Conservation (phyloP, 2,329 filamentous ascomycete species). For the Talaromyces amestolkiae region DNA sequence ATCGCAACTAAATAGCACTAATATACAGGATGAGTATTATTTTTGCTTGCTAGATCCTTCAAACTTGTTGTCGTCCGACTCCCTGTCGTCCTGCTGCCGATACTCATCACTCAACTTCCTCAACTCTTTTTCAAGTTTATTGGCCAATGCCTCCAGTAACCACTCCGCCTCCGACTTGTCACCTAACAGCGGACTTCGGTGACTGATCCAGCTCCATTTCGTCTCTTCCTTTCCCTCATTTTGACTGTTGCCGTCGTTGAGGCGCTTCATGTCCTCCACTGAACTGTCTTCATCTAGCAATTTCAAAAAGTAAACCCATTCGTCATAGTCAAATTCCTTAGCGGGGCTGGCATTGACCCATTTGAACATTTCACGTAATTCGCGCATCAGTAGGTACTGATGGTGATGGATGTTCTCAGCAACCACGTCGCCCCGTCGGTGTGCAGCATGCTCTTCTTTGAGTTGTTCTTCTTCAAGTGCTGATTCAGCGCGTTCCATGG, state of each 20-base stretch:
- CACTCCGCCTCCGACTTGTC: slow-evolving; percentile 45
- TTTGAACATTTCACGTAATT: slow-evolving; percentile 40
- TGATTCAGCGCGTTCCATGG: slow-evolving; percentile 28
- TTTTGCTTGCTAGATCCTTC: not conserved
- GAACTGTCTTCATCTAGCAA: slow-evolving; percentile 48
- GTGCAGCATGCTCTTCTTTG: slow-evolving; percentile 41
- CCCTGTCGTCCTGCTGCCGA: not conserved
- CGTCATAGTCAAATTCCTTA: slow-evolving; percentile 40
- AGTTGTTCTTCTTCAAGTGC: slow-evolving; percentile 46
- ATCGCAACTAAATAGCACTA: not conserved
- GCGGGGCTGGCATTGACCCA: slow-evolving; percentile 33
- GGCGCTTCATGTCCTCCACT: slow-evolving; percentile 28
- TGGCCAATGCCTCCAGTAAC: slow-evolving; percentile 41
- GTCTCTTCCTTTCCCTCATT: not conserved
- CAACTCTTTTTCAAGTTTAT: slow-evolving; percentile 40
- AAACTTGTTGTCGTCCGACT: not conserved
- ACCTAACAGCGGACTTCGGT: slow-evolving; percentile 39
- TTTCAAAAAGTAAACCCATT: slow-evolving; percentile 51
- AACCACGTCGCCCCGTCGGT: slow-evolving; percentile 41
- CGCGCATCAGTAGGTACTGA: slow-evolving; percentile 39
- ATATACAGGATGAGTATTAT: not conserved
- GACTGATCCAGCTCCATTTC: slow-evolving; percentile 43
- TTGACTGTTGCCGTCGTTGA: not conserved
- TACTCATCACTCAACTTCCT: slow-evolving; percentile 27
- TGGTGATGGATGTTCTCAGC: slow-evolving; percentile 52